phyloP scores from a whole-genome alignment of 1,284 basidiomycete species.

The Sanghuangporus baumii region DNA sequence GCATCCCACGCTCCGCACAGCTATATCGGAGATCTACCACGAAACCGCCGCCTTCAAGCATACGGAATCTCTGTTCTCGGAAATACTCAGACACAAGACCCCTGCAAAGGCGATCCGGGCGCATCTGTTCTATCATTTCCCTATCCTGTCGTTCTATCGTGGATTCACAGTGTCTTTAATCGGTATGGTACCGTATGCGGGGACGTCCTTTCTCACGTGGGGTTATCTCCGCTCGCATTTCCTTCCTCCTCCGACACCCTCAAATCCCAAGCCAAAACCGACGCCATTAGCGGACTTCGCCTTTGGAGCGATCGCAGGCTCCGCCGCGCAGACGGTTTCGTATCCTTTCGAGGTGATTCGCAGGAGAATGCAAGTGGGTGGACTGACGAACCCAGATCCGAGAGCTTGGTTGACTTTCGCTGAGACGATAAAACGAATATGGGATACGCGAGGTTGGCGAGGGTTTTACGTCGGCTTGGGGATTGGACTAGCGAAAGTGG shows the following conservation, averaged over 20 bases:
- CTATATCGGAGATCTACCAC: conserved; percentile 63
- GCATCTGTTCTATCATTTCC: conserved; percentile 50
- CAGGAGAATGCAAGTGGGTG: conserved; percentile 94
- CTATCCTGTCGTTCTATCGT: conserved; percentile 88
- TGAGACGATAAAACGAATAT: conserved; percentile 73
- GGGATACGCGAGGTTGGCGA: conserved; percentile 65
- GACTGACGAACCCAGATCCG: conserved; percentile 68
- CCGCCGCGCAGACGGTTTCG: conserved; percentile 83
- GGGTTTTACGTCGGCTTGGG: conserved; percentile 94
- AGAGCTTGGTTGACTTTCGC: conserved; percentile 65
- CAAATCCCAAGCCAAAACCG: conserved; percentile 33
- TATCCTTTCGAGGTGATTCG: conserved; percentile 97
- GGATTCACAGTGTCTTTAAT: conserved; percentile 90
- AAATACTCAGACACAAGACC: conserved; percentile 1
- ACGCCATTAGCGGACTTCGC: conserved; percentile 54
- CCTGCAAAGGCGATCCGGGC: conserved; percentile 17
- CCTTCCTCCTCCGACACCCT: conserved; percentile 35
- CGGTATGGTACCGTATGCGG: conserved; percentile 96
- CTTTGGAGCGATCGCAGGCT: conserved; percentile 90
- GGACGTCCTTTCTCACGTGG: conserved; percentile 93
- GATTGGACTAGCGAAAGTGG: conserved; percentile 94
- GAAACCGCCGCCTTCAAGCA: conserved; percentile 44
- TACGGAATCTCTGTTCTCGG: conserved; percentile 19
- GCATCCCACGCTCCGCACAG: conserved; percentile 49
- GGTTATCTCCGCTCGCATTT: conserved; percentile 73